These are phyloP conservation scores for Exsudoporus floridanus DNA, from an alignment of 1,284 basidiomycete genomes.

Conservation along the genomic window DNA sequence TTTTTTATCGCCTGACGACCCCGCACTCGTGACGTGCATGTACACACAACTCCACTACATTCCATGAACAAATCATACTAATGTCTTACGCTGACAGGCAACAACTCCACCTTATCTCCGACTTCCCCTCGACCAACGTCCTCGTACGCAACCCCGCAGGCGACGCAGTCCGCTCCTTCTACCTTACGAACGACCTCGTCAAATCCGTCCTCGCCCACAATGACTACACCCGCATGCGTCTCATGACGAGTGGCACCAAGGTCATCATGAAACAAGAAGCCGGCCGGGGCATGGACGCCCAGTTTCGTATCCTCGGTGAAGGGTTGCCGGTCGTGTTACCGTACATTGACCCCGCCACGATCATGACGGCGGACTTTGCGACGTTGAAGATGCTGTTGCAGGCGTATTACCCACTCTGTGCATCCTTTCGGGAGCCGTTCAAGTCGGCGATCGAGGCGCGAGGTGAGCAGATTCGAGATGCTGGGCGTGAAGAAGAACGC, in stretches of 20 bases:
- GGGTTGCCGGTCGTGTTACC: slow-evolving; percentile 83
- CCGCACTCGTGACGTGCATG: slow-evolving; percentile 70
- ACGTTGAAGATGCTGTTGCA: slow-evolving; percentile 69
- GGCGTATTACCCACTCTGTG: slow-evolving; percentile 76
- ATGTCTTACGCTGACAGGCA: slow-evolving; percentile 43
- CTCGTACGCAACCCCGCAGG: slow-evolving; percentile 88
- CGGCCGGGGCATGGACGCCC: slow-evolving; percentile 51
- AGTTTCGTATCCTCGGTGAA: slow-evolving; percentile 82
- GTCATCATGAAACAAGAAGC: slow-evolving; percentile 71
- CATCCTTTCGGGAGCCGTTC: slow-evolving; percentile 63
- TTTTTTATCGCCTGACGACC: slow-evolving; percentile 72
- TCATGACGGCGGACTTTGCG: slow-evolving; percentile 60
- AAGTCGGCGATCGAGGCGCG: slow-evolving; percentile 46
- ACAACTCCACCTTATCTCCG: slow-evolving; percentile 70
- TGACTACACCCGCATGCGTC: slow-evolving; percentile 81
- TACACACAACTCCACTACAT: slow-evolving; percentile 28
- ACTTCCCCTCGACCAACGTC: slow-evolving; percentile 75
- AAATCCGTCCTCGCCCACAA: slow-evolving; percentile 80
- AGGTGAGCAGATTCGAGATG: slow-evolving; percentile 37
- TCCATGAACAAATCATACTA: neutral
- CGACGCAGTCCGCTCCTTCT: slow-evolving; percentile 79
- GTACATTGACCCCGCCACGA: slow-evolving; percentile 63
- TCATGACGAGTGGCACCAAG: slow-evolving; percentile 92
- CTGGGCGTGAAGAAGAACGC: neutral
- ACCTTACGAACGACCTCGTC: slow-evolving; percentile 86